These are phyloP conservation scores for Corymbia citriodora DNA, from an alignment of 441 rosid genomes.

Conservation along the genomic window DNA sequence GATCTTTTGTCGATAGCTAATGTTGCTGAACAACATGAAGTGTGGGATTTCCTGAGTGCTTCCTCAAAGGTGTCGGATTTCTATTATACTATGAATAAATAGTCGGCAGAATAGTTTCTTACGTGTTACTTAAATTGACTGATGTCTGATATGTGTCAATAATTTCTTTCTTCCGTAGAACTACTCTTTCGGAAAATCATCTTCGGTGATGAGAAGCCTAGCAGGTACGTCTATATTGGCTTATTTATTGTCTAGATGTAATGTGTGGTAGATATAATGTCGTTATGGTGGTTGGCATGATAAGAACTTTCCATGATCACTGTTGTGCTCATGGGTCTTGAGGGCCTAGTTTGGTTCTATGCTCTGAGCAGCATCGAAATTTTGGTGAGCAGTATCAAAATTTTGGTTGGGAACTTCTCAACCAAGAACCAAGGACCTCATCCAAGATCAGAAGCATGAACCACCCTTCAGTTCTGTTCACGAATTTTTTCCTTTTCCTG, in stretches of 20 bases:
- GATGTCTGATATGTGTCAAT: conserved; percentile 10
- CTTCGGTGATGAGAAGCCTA: conserved; percentile 86
- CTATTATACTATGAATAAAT: background rate
- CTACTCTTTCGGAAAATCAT: conserved; percentile 90
- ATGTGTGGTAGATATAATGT: background rate
- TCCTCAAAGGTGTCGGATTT: conserved; percentile 68
- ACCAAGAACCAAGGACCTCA: background rate
- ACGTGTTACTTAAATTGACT: background rate
- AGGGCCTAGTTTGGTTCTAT: background rate
- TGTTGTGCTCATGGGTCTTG: background rate
- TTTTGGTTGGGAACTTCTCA: background rate
- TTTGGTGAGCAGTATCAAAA: background rate
- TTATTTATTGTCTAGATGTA: background rate
- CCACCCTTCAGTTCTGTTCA: background rate
- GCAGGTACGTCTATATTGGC: conserved; percentile 53
- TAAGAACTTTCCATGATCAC: background rate
- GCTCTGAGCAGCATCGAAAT: background rate
- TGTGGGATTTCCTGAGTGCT: conserved; percentile 93
- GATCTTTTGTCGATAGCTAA: conserved; percentile 96
- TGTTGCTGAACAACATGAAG: conserved; percentile 99
- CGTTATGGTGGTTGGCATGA: background rate
- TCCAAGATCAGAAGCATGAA: background rate
- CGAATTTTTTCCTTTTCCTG: background rate
- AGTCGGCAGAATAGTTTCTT: background rate
- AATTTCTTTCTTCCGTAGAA: conserved; percentile 45